phyloP scores from a whole-genome alignment of 257 asterid genomes.

The Solanum rostratum region DNA sequence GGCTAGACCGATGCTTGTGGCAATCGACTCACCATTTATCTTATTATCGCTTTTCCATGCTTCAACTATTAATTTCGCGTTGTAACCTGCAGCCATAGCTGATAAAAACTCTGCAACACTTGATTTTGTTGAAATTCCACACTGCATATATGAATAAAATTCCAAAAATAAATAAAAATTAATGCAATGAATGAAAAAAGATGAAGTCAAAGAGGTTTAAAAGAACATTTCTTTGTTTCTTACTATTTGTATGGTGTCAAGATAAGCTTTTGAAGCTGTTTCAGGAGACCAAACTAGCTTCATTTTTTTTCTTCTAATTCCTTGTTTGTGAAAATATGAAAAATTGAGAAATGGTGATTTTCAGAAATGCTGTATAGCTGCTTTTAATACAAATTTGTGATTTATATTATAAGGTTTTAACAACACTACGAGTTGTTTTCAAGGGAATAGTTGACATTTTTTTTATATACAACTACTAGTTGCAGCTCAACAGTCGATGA shows the following conservation, averaged over 20 bases:
- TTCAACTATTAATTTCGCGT: constrained; percentile 22
- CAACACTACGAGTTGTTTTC: neutral
- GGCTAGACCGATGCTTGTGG: constrained; percentile 17
- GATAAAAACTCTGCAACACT: constrained; percentile 21
- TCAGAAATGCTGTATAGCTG: neutral
- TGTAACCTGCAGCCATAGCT: constrained; percentile 34
- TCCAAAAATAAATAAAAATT: neutral
- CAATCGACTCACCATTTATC: neutral
- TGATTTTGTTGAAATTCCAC: constrained; percentile 8
- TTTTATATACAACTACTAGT: neutral
- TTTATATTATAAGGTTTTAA: neutral
- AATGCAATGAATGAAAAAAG: neutral
- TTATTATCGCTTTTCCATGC: constrained; percentile 7
- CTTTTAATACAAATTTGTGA: neutral
- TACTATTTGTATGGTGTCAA: neutral
- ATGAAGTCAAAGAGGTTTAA: neutral
- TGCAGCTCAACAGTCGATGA: neutral
- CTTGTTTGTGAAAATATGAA: neutral
- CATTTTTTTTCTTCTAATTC: neutral
- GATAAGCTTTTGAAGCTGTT: neutral
- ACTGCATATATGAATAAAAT: neutral
- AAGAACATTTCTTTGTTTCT: neutral
- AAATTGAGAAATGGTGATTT: neutral
- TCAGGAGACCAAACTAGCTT: neutral
- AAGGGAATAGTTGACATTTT: neutral